Conservation (phyloP, 129 eudicot genomes). For the Flaveria linearis region DNA sequence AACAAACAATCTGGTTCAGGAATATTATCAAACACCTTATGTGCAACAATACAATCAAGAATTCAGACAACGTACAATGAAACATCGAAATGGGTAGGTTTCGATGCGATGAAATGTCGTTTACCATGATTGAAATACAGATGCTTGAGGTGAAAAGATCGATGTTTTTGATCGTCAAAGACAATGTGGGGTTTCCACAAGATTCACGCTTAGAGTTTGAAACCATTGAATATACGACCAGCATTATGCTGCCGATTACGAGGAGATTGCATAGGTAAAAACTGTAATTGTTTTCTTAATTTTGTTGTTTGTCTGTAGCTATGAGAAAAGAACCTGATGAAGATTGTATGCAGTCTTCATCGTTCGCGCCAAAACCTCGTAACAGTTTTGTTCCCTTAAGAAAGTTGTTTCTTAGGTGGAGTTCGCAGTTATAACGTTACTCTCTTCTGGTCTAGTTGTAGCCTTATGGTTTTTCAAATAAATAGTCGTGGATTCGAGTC, state of each 20-base stretch:
- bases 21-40: slow-evolving; percentile 32
- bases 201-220: slow-evolving; percentile 27
- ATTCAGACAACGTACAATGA: slow-evolving; percentile 12
- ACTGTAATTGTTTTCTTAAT: neutral
- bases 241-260: slow-evolving; percentile 39
- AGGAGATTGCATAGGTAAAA: slow-evolving; percentile 18
- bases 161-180: slow-evolving; percentile 55
- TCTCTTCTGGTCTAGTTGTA: too few species aligned
- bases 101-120: slow-evolving; percentile 23
- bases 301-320: slow-evolving; percentile 25
- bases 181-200: slow-evolving; percentile 43
- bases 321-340: slow-evolving; percentile 6
- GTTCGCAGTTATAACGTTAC: too few species aligned
- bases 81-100: slow-evolving; percentile 18
- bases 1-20: slow-evolving; percentile 32
- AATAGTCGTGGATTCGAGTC: too few species aligned
- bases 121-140: slow-evolving; percentile 22
- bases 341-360: slow-evolving; percentile 3
- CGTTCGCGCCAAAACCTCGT: slow-evolving; percentile 29
- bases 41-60: slow-evolving; percentile 16
- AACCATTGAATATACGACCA: slow-evolving; percentile 34
- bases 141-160: slow-evolving; percentile 35
- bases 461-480: too few species aligned
- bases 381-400: slow-evolving; percentile 5
- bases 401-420: neutral